These are phyloP conservation scores for Diaporthe nobilis DNA, from an alignment of 2,329 filamentous ascomycete species.

Conservation along the genomic window DNA sequence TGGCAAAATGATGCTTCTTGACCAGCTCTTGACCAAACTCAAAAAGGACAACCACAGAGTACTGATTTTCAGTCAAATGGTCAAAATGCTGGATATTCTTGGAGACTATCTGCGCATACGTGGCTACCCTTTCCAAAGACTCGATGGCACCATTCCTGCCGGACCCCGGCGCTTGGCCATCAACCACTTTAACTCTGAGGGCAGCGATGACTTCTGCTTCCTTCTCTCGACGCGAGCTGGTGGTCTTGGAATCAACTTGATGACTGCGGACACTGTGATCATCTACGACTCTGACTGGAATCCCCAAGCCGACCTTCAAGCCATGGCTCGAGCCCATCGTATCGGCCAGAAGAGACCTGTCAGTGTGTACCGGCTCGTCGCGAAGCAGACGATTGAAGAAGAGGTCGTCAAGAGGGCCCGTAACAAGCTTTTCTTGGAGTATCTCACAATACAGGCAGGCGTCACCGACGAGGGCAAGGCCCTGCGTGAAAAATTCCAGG, in stretches of 20 bases:
- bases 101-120: conserved; percentile 93
- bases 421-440: conserved; percentile 97
- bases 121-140: conserved; percentile 94
- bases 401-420: conserved; percentile 96
- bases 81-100: conserved; percentile 97
- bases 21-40: conserved; percentile 93
- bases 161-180: conserved; percentile 92
- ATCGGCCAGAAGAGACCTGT: conserved; percentile 98
- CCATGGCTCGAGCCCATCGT: conserved; percentile 97
- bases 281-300: conserved; percentile 99
- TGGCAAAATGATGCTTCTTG: conserved; percentile 99
- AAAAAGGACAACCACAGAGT: conserved; percentile 96
- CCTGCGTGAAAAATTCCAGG: conserved; percentile 80
- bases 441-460: conserved; percentile 95
- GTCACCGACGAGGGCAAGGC: conserved; percentile 96
- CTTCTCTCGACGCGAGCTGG: conserved; percentile 94
- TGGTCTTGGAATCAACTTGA: conserved; percentile 98
- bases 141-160: conserved; percentile 95
- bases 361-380: conserved; percentile 95
- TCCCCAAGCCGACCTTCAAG: conserved; percentile 96
- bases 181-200: conserved; percentile 98
- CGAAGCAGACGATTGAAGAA: conserved; percentile 98
- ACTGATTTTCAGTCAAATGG: conserved; percentile 99
- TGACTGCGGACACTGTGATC: conserved; percentile 98
- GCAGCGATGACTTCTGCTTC: conserved; percentile 96